These are phyloP conservation scores for Blastocystis sp. DNA, from an alignment of 352 stramenopile species.

Conservation along the genomic window DNA sequence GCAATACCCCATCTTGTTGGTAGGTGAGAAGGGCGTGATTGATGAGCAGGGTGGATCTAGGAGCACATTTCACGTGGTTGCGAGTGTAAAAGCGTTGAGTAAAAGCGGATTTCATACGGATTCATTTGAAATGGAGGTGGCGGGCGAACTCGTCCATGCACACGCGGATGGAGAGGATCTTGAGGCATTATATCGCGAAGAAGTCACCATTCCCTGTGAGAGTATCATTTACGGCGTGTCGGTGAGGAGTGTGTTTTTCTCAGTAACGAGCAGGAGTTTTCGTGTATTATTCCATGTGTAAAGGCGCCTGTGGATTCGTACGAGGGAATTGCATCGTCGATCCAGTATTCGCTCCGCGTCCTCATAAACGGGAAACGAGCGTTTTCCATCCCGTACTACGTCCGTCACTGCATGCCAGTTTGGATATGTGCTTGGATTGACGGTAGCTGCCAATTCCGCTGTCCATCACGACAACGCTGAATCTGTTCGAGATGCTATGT, in stretches of 20 bases:
- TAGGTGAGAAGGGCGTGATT: neutral
- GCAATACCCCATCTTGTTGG: conserved; percentile 10
- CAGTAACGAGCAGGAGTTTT: neutral
- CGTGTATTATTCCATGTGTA: neutral
- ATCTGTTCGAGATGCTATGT: neutral
- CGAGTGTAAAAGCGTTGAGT: neutral
- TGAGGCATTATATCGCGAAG: neutral
- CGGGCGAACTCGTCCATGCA: neutral
- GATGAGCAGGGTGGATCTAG: neutral
- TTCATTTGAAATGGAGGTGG: neutral
- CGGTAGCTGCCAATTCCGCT: neutral
- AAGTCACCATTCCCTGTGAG: neutral
- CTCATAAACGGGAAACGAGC: neutral
- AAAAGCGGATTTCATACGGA: neutral
- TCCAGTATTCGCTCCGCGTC: neutral
- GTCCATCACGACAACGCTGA: neutral
- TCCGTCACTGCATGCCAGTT: conserved; percentile 1
- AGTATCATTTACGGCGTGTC: neutral
- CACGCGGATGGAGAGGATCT: neutral
- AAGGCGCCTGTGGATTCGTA: conserved; percentile 10
- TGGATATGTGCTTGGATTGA: neutral
- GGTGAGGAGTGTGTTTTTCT: neutral
- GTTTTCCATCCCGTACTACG: neutral
- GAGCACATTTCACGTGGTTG: neutral
- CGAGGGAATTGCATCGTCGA: neutral